Percentiles rank a stretch among this genome's conserved stretches.
These are phyloP conservation scores for Aspergillus persii DNA, from an alignment of 2,329 filamentous ascomycete genomes.

Conservation along the genomic window DNA sequence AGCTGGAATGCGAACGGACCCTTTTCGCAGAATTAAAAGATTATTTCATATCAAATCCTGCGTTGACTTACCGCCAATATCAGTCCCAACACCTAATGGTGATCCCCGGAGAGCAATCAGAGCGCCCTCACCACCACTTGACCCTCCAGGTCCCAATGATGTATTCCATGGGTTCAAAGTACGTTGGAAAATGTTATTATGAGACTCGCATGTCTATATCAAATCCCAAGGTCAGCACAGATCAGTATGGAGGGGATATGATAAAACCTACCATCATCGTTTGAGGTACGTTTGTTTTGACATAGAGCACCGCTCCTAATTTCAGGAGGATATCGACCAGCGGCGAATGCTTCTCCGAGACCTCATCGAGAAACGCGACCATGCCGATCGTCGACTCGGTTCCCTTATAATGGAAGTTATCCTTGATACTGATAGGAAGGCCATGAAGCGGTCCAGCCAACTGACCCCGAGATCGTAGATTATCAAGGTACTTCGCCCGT, in stretches of 20 bases:
- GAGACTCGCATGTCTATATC: not conserved
- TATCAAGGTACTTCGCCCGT: no score
- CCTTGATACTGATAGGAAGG: not conserved
- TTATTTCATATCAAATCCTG: no score
- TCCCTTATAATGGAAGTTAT: not conserved
- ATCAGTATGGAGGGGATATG: no score
- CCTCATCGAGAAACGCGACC: not conserved
- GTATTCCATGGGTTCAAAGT: not conserved
- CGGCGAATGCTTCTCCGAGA: not conserved
- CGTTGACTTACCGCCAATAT: not conserved
- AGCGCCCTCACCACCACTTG: not conserved
- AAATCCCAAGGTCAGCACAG: not conserved
- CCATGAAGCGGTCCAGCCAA: not conserved
- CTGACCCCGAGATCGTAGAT: not conserved
- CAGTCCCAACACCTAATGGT: not conserved
- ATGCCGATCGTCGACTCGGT: not conserved
- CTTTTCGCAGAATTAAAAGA: no score
- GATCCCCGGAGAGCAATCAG: not conserved
- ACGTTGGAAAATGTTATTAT: no score
- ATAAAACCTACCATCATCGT: not conserved
- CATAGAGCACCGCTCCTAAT: not conserved
- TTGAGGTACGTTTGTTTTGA: not conserved
- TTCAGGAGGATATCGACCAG: not conserved
- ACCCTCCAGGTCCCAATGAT: not conserved
- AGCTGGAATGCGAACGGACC: no score